phyloP scores from a whole-genome alignment of 345 rosid species.

The Stellera chamaejasme region DNA sequence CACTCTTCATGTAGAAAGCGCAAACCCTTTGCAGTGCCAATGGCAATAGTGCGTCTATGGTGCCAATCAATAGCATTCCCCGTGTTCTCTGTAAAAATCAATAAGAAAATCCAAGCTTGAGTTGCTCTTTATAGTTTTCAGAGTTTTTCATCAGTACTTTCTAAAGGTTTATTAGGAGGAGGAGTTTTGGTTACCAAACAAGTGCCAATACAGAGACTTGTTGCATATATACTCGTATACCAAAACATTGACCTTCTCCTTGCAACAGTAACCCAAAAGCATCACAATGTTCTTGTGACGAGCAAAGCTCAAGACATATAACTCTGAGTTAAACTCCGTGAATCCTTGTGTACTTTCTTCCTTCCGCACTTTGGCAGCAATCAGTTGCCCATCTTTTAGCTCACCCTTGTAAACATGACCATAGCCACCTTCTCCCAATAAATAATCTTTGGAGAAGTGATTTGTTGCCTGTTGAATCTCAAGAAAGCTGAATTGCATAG shows the following conservation, averaged over 20 bases:
- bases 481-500: conserved; percentile 32
- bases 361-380: conserved; percentile 54
- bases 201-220: conserved; percentile 54
- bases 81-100: conserved; percentile 19
- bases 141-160: not conserved
- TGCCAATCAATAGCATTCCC: conserved; percentile 47
- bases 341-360: conserved; percentile 53
- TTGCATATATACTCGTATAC: conserved; percentile 69
- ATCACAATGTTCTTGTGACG: conserved; percentile 70
- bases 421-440: conserved; percentile 57
- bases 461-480: conserved; percentile 49
- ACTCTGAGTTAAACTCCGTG: conserved; percentile 43
- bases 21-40: conserved; percentile 56
- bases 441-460: conserved; percentile 36
- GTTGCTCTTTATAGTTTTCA: not conserved
- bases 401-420: conserved; percentile 50
- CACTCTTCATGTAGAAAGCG: conserved; percentile 61
- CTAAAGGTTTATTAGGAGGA: not conserved
- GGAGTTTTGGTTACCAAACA: conserved; percentile 37
- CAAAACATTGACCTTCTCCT: conserved; percentile 53
- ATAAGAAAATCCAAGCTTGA: conserved; percentile 1
- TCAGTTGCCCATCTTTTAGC: conserved; percentile 44
- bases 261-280: conserved; percentile 58
- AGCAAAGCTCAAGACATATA: conserved; percentile 43
- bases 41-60: conserved; percentile 42